Conservation (phyloP, 2,329 filamentous ascomycete genomes). For the Nemania serpens region DNA sequence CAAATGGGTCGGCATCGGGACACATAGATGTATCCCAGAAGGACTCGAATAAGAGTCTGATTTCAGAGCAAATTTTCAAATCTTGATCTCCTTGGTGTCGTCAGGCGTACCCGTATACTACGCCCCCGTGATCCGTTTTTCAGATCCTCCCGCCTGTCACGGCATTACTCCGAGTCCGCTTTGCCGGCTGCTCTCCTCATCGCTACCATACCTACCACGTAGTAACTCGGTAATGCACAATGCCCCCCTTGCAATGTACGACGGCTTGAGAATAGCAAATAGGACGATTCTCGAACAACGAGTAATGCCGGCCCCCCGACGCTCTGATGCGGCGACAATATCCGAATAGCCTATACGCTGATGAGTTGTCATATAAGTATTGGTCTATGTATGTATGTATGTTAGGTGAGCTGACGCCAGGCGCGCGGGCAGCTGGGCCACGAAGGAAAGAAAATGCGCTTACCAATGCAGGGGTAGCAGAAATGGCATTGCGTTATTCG, state of each 20-base stretch:
- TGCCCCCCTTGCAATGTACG: neutral
- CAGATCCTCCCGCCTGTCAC: neutral
- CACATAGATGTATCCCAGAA: neutral
- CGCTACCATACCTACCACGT: neutral
- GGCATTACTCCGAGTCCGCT: neutral
- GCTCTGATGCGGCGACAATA: too few species aligned
- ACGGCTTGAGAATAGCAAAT: neutral
- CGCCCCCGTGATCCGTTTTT: constrained; percentile 2
- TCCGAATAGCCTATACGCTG: too few species aligned
- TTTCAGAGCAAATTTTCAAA: neutral
- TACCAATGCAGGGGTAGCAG: neutral
- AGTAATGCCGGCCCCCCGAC: too few species aligned
- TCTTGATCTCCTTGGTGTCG: neutral
- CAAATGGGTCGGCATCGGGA: neutral
- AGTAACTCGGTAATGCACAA: neutral
- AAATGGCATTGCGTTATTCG: neutral
- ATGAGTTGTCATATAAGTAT: too few species aligned
- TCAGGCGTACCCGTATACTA: neutral
- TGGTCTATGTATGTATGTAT: too few species aligned
- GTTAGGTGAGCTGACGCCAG: neutral
- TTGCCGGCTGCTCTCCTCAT: neutral
- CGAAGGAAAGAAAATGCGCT: neutral
- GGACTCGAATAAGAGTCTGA: neutral
- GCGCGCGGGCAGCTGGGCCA: neutral
- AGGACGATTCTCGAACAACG: too few species aligned